phyloP scores from a whole-genome alignment of 2,329 filamentous ascomycete genomes.

The Karstenula rhodostoma region DNA sequence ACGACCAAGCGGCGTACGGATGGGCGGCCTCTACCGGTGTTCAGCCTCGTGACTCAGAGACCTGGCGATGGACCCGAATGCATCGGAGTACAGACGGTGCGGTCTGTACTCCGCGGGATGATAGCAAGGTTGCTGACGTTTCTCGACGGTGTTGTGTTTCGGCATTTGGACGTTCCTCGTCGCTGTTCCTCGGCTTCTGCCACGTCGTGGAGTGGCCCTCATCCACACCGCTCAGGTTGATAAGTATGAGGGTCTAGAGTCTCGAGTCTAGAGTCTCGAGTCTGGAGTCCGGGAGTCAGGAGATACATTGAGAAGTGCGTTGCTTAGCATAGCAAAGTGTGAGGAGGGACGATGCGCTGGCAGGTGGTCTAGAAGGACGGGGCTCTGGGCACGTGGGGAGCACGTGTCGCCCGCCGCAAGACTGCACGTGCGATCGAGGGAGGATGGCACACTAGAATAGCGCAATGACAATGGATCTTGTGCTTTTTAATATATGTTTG shows the following conservation, averaged over 20 bases:
- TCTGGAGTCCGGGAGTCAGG: neutral
- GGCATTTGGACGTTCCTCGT: neutral
- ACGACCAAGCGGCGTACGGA: neutral
- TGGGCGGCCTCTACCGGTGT: constrained; percentile 11
- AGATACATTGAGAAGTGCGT: neutral
- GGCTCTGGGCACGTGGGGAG: neutral
- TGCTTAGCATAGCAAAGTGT: neutral
- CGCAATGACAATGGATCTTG: neutral
- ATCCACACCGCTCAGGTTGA: constrained; percentile 4
- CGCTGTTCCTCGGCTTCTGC: neutral
- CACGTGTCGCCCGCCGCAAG: neutral
- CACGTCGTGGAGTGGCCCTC: neutral
- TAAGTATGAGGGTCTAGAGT: neutral
- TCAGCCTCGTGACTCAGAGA: neutral
- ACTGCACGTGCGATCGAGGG: neutral
- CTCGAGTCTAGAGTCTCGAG: too few species aligned
- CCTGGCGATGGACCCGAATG: neutral
- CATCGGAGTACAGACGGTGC: neutral
- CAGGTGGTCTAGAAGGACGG: neutral
- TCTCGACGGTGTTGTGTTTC: neutral
- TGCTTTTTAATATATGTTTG: neutral
- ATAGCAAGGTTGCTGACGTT: neutral
- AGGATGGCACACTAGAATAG: neutral
- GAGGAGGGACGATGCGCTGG: neutral
- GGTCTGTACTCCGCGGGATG: neutral